phyloP scores from a whole-genome alignment of 2,329 filamentous ascomycete genomes.

The Thermothelomyces thermophilus region DNA sequence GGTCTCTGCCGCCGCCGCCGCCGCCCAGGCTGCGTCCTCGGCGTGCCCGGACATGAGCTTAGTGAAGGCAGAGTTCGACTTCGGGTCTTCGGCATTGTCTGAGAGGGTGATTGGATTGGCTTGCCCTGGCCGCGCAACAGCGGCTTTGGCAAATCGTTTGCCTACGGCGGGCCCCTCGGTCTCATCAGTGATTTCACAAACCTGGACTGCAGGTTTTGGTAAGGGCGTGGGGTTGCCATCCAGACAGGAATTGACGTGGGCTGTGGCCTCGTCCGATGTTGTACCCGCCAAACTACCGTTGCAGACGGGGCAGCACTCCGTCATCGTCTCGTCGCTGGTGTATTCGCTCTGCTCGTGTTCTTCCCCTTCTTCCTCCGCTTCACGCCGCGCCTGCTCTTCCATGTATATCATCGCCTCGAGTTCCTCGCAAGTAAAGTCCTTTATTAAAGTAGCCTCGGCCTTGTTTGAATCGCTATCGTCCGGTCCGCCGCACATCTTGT shows the following conservation, averaged over 20 bases:
- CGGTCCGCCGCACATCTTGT: constrained; percentile 8
- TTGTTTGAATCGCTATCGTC: neutral
- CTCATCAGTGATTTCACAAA: neutral
- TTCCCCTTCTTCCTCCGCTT: constrained; percentile 49
- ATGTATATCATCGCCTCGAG: constrained; percentile 62
- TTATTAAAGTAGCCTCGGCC: constrained; percentile 31
- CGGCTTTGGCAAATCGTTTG: constrained; percentile 60
- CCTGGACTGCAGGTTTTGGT: constrained; percentile 27
- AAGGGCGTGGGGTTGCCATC: constrained; percentile 69
- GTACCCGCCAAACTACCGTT: constrained; percentile 54
- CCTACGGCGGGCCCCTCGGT: constrained; percentile 37
- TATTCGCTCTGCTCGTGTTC: constrained; percentile 31
- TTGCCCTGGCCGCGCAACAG: constrained; percentile 71
- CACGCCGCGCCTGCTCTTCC: constrained; percentile 65
- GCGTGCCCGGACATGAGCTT: constrained; percentile 90
- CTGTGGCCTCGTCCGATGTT: constrained; percentile 59
- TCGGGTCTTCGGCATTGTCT: constrained; percentile 11
- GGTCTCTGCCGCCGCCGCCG: constrained; percentile 72
- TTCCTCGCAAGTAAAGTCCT: constrained; percentile 54
- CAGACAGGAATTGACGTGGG: constrained; percentile 89
- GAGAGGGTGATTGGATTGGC: constrained; percentile 65
- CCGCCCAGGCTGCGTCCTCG: constrained; percentile 84
- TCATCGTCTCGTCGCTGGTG: constrained; percentile 28
- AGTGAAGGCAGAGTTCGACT: constrained; percentile 68
- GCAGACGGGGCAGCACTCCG: constrained; percentile 69